Percentiles rank a stretch among this genome's conserved stretches.
These are phyloP conservation scores for Microcera coccophila DNA, from an alignment of 2,329 filamentous ascomycete genomes.

Conservation along the genomic window DNA sequence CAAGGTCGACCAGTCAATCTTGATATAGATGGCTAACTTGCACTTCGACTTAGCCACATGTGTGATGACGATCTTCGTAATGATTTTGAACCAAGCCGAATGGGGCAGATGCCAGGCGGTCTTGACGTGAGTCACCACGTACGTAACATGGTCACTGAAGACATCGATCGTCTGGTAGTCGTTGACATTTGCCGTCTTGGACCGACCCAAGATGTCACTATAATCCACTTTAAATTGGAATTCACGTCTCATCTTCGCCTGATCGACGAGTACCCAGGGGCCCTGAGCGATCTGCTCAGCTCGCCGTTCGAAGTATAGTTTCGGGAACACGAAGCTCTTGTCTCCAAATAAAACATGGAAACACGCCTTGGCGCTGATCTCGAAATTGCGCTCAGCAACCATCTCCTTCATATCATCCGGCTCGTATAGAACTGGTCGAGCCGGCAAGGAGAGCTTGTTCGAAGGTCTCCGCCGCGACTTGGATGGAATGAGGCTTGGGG, in stretches of 20 bases:
- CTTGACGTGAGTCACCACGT: conserved; percentile 60
- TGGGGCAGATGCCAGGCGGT: conserved; percentile 83
- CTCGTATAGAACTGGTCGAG: conserved; percentile 76
- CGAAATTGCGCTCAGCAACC: conserved; percentile 76
- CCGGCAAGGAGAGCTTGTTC: conserved; percentile 76
- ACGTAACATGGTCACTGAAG: conserved; percentile 69
- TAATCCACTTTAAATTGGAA: conserved; percentile 76
- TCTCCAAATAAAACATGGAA: conserved; percentile 97
- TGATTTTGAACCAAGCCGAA: conserved; percentile 70
- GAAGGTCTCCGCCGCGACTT: conserved; percentile 37
- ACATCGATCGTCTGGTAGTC: conserved; percentile 87
- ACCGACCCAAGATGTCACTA: conserved; percentile 60
- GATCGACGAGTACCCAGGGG: conserved; percentile 72
- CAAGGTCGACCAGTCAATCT: conserved; percentile 77
- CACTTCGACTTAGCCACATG: conserved; percentile 88
- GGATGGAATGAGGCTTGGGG: conserved; percentile 34
- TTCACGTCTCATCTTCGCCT: conserved; percentile 68
- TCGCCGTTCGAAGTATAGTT: conserved; percentile 78
- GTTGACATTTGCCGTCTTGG: conserved; percentile 59
- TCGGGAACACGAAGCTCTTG: conserved; percentile 89
- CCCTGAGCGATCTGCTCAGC: conserved; percentile 79
- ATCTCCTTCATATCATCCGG: conserved; percentile 75
- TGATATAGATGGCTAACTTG: conserved; percentile 83
- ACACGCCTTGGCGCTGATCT: conserved; percentile 87
- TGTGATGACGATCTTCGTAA: conserved; percentile 90